Base-by-base conservation (phyloP, 2,329 filamentous ascomycete species). In the Gaeumannomyces sp. region DNA sequence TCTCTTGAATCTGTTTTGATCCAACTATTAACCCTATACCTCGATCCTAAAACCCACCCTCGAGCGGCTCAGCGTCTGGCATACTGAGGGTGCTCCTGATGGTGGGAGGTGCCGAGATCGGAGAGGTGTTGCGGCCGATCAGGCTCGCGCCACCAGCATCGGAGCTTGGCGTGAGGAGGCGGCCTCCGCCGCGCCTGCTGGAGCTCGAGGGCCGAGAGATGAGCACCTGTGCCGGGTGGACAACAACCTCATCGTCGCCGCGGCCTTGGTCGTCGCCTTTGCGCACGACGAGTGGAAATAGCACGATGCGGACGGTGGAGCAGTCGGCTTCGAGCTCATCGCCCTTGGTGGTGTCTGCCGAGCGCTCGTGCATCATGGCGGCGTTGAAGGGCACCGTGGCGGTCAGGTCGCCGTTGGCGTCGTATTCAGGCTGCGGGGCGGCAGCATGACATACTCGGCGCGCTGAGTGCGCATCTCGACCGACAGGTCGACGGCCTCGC, bases 371-470 rank as follows among this genome's bases (percentile, higher is more conserved):
- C 94, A 99, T 98, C 72, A 97, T 85, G 38, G 90, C 86, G 1
- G 94, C 90, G 73, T 97, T 97, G 85, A 99, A 99, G 66, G 87
- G 84, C 13, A 98, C 92, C 65, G 93, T 94, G 64, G 91, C 90
- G 22, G 89, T 84, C 11, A 99, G 85, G 72, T 98, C 94, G 70
- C 95, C 95, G 68, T 95, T 92, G 71, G 88, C 89, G 76, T 98
- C 93, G 77, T 97, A 98, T 76, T 97, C 93, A 28, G 95, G 95
- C 76, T 95, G 92, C 65, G 82, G 5, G 95, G 95, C 33, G 95
- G 94, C 25, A 98, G 87, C 94, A 99, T 99, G 81, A 97, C 95
- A 80, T 97, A 99, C 79, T 98, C 95, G 53, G 95, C 93, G 66
- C 92, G 88, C 76, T 99, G 95, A 22, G 90, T 96, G 74, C 95